Base-by-base conservation (phyloP, 1,284 basidiomycete genomes). In the Irpex rosettiformis region DNA sequence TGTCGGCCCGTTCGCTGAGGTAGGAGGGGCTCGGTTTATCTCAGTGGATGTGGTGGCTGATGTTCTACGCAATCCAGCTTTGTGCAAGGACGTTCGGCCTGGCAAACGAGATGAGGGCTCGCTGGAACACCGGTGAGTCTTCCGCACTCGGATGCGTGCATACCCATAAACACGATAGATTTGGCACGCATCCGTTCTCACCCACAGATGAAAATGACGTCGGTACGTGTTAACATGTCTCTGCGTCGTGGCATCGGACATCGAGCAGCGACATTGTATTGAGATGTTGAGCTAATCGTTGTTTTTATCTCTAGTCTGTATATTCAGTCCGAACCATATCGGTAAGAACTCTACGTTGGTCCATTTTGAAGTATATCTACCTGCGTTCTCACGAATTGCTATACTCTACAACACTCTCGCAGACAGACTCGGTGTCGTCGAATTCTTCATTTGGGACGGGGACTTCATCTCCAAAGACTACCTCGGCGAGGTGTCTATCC, bases 361-460 rank as follows among this genome's bases (percentile, higher is more conserved):
- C 24, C 18, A 47, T 10, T 37, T 16, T 8, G 16, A 37, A 37
- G 4, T 52, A 49, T 37, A 43, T 47, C 6, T 37, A 33, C 24
- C 28, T 10, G n/a, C n/a, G 10, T 30, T 22, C 49, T 55, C 16
- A 42, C 13, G 22, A 11, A 28, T 21, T n/a, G n/a, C n/a, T n/a
- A n/a, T n/a, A n/a, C 79, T 97, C 24, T 92, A 88, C 66, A 78
- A 89, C 27, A 88, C 86, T 6, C 79, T 89, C 29, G 87, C 86
- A 0, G 90, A 88, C 57, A 79, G 81, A 47, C 81, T 94, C 10
- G 88, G 89, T 45, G 86, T 84, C 4, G 68, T 98, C 54, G 94
- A 98, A 70, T 79, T 94, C 52, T 88, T 98, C 29, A 80, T 94
- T 0, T 98, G 96, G 96, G 94, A 96, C 74, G 94, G 92, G 76